Base-by-base conservation (phyloP, 371 early-diverging fungal genomes). In the Gilbertella persicaria region DNA sequence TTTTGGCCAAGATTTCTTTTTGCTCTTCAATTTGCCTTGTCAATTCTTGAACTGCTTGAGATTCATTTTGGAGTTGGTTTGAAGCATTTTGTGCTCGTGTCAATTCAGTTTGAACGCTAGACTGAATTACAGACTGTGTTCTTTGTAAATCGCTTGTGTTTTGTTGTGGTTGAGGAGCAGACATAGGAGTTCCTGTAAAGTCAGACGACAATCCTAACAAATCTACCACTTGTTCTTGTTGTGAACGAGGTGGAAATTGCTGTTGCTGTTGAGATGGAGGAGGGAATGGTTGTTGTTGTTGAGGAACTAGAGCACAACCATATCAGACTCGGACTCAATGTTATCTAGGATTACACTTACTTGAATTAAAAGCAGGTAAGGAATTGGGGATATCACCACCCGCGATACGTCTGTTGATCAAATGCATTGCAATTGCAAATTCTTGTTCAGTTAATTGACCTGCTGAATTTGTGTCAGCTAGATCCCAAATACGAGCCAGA, bases 401-500 rank as follows among this genome's bases (percentile, higher is more conserved):
- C 13, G 64, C 73, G 52, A 83, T 67, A 50, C 66, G 78, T 60
- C 60, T 66, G 50, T 73, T 83, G 43, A 82, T 86, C 60, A 82
- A 69, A 55, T 68, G 83, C 86, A 84, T 82, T 33, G 82, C 87
- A 35, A 76, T 77, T 4, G 73, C 76, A 67, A 76, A 87, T 61
- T 81, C 82, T 39, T 71, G 76, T 33, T 54, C 66, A 30, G 43
- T 62, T 43, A 79, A 59, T 56, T 65, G 67, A 1, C 80, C 86
- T 36, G 68, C 55, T 20, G 64, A 71, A 16, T 58, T 53, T 23
- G 67, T 66, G 59, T 80, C 81, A 7, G 86, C 77, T 53, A 84
- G 63, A 57, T 85, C 85, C 87, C 92, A 92, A 45, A 92, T 86
- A 30, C 73, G 76, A 17, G 90, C 90, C 44, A 92, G 63, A 20